phyloP scores from a whole-genome alignment of 129 eudicot species.

The Chrysanthemum seticuspe region DNA sequence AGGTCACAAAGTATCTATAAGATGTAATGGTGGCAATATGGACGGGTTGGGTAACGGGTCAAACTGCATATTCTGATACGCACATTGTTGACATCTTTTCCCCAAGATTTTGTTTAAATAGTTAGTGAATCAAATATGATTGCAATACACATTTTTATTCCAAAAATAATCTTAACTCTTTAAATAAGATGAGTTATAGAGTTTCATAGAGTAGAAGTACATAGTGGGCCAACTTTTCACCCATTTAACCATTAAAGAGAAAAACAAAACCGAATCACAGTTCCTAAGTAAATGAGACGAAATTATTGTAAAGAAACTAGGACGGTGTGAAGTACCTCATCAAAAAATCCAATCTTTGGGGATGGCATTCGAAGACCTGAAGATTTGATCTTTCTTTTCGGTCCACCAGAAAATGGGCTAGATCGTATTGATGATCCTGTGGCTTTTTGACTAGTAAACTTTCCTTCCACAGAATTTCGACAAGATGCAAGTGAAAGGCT shows the following conservation, averaged over 20 bases:
- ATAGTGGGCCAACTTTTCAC: not conserved
- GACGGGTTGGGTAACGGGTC: not conserved
- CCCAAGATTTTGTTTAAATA: no score
- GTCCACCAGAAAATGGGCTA: constrained; percentile 27
- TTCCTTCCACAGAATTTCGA: not conserved
- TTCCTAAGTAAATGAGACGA: not conserved
- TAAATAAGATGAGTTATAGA: not conserved
- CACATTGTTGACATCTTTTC: no score
- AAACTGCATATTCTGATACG: not conserved
- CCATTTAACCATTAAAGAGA: not conserved
- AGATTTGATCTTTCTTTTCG: constrained; percentile 32
- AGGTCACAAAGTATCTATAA: not conserved
- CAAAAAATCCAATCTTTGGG: constrained; percentile 70
- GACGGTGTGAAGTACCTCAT: constrained; percentile 40
- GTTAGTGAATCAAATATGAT: not conserved
- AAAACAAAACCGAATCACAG: not conserved
- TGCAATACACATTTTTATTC: not conserved
- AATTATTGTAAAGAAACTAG: constrained; percentile 9
- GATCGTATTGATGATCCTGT: constrained; percentile 19
- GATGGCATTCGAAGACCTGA: constrained; percentile 79
- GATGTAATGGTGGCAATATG: not conserved
- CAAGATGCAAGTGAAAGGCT: not conserved
- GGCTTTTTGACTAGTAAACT: constrained; percentile 10
- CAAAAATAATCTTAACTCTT: no score
- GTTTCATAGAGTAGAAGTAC: not conserved